phyloP scores from a whole-genome alignment of 1,139 yeast genomes.

The Taiozyma sp. region DNA sequence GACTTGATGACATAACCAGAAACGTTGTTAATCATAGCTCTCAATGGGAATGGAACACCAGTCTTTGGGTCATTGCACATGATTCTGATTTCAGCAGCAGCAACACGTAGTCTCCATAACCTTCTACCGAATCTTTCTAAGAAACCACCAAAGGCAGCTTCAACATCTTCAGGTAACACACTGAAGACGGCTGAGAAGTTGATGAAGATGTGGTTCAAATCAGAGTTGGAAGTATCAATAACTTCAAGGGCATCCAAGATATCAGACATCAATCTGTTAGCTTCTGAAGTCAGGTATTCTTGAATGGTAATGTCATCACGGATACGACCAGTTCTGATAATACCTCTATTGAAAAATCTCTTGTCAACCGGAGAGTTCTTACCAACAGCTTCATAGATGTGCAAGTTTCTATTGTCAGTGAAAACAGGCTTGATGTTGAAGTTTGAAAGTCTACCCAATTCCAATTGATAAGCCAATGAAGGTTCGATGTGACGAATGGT shows the following conservation, averaged over 20 bases:
- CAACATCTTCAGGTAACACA: conserved; percentile 91
- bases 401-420: conserved; percentile 96
- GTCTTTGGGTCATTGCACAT: conserved; percentile 86
- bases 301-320: conserved; percentile 89
- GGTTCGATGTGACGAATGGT: conserved; percentile 98
- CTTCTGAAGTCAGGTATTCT: conserved; percentile 92
- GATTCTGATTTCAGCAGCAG: conserved; percentile 96
- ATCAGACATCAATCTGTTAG: conserved; percentile 92
- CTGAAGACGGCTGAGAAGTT: conserved; percentile 94
- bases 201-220: conserved; percentile 92
- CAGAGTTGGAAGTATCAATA: conserved; percentile 91
- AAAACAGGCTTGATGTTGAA: conserved; percentile 92
- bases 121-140: conserved; percentile 96
- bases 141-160: conserved; percentile 96
- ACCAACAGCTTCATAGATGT: conserved; percentile 94
- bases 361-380: conserved; percentile 91
- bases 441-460: conserved; percentile 88
- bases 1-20: conserved; percentile 97
- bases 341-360: conserved; percentile 95
- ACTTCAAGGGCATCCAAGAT: conserved; percentile 92
- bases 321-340: conserved; percentile 91
- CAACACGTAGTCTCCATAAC: conserved; percentile 92
- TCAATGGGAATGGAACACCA: conserved; percentile 88
- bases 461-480: conserved; percentile 95
- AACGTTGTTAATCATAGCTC: conserved; percentile 94